phyloP scores from a whole-genome alignment of 176 grass and related monocot genomes.

The sorghum (Sorghum bicolor) region Sorghum_bicolor_NCBIv3 NC_012876.2:62353501-62354000 shows the following conservation, averaged over 20 bases:
- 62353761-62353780: not conserved
- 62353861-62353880: not conserved
- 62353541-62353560: too few relatives aligned
- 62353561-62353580: too few relatives aligned
- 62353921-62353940: slow-evolving; percentile 9
- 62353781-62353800: not conserved
- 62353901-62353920: slow-evolving; percentile 27
- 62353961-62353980: slow-evolving; percentile 13
- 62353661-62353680: too few relatives aligned
- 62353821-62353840: not conserved
- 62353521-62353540: too few relatives aligned
- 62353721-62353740: not conserved
- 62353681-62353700: not conserved
- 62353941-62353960: not conserved
- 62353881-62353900: slow-evolving; percentile 18
- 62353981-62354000: slow-evolving; percentile 34
- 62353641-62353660: too few relatives aligned
- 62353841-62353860: not conserved
- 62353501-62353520: too few relatives aligned
- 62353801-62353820: not conserved
- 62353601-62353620: too few relatives aligned
- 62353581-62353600: too few relatives aligned
- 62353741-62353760: not conserved
- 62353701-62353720: not conserved
- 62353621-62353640: too few relatives aligned